Percentiles rank a stretch among this genome's conserved stretches.
phyloP scores from a whole-genome alignment of 305 asterid species.

The Fraxinus latifolia region DNA sequence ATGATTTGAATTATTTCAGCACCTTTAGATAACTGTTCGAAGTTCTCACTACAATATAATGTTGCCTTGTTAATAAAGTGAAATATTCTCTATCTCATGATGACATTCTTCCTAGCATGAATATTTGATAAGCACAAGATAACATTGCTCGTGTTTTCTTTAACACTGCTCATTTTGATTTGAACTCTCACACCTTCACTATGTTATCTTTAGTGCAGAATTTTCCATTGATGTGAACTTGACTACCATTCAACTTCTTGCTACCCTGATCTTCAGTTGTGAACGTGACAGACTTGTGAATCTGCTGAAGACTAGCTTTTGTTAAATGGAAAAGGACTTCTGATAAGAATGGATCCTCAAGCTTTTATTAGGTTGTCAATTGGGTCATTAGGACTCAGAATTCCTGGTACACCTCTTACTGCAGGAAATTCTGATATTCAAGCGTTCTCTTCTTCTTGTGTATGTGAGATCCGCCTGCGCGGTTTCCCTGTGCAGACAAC shows the following conservation, averaged over 20 bases:
- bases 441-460: conserved; percentile 60
- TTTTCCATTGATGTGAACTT: conserved; percentile 3
- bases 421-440: conserved; percentile 49
- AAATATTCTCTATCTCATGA: not conserved
- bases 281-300: conserved; percentile 24
- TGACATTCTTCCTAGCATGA: not conserved
- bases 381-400: conserved; percentile 73
- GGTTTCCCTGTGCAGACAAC: conserved; percentile 94
- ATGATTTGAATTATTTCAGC: conserved; percentile 1
- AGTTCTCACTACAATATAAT: not conserved
- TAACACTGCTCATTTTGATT: not conserved
- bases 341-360: conserved; percentile 68
- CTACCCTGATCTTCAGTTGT: conserved; percentile 22
- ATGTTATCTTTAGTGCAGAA: not conserved
- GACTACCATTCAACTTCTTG: conserved; percentile 14
- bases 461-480: conserved; percentile 83
- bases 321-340: conserved; percentile 38
- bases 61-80: not conserved
- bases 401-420: conserved; percentile 42
- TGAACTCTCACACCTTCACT: not conserved
- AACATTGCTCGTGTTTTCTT: not conserved
- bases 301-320: conserved; percentile 14
- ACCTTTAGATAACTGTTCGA: not conserved
- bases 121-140: not conserved
- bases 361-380: conserved; percentile 81